Evolutionary conservation across 2,329 filamentous ascomycete genomes (phyloP).

Genomic region (Lomentospora prolificans): DNA sequence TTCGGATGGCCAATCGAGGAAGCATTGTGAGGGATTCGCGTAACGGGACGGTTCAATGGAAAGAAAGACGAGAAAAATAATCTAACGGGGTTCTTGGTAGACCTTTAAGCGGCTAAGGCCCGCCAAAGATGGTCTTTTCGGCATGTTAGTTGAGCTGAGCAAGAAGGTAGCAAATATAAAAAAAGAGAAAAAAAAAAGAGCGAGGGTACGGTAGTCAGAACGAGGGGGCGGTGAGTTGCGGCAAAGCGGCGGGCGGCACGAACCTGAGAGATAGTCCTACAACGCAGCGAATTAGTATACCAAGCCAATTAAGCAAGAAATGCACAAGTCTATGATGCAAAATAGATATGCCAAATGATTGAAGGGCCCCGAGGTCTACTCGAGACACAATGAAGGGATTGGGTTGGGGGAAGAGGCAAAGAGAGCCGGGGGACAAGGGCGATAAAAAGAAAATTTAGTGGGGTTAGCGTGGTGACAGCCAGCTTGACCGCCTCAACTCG

Average conservation of each 20-base stretch:
- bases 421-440: neutral
- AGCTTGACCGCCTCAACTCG: conserved; percentile 1
- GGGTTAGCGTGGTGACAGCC: neutral
- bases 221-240: conserved; percentile 29
- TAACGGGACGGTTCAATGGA: conserved; percentile 11
- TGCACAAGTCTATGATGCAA: conserved; percentile 2
- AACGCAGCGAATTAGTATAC: conserved; percentile 10
- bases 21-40: conserved; percentile 39
- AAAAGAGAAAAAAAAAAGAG: conserved; percentile 9
- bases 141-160: conserved; percentile 14
- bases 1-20: conserved; percentile 41
- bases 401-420: neutral
- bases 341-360: conserved; percentile 2
- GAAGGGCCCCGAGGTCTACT: conserved; percentile 7
- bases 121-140: conserved; percentile 32
- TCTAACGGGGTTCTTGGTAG: conserved; percentile 7
- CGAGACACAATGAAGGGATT: neutral
- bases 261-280: conserved; percentile 70
- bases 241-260: conserved; percentile 28
- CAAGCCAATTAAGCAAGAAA: neutral
- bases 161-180: too few species aligned
- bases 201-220: too few species aligned
- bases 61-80: conserved; percentile 13
- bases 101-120: conserved; percentile 17
- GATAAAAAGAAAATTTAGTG: neutral